A percentile compares a stretch with the other conserved stretches of the same genome.
phyloP scores from a whole-genome alignment of 140 eudicot genomes.

The Oenanthe javanica region DNA sequence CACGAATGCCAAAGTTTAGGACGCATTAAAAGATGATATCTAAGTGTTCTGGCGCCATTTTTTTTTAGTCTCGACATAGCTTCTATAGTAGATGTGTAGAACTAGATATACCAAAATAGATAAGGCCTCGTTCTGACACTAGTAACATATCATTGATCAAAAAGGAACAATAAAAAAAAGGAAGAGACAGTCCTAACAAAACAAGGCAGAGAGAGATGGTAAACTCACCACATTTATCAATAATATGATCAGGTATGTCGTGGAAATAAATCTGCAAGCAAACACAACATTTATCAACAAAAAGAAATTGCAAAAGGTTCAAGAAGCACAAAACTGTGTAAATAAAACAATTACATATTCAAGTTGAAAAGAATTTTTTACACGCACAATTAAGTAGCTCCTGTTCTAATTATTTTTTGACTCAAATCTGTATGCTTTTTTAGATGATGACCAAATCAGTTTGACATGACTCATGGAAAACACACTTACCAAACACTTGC shows the following conservation, averaged over 20 bases:
- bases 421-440: neutral
- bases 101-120: neutral
- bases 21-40: neutral
- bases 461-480: neutral
- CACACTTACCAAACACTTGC: neutral
- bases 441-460: neutral
- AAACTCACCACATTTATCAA: constrained; percentile 72
- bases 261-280: constrained; percentile 71
- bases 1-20: neutral
- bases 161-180: neutral
- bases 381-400: neutral
- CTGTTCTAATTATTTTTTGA: neutral
- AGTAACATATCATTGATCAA: no score
- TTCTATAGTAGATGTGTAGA: neutral
- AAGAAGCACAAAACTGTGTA: neutral
- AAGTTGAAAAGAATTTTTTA: neutral
- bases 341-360: neutral
- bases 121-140: neutral
- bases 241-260: constrained; percentile 59
- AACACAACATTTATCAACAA: neutral
- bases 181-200: neutral
- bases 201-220: neutral
- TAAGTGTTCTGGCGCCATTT: neutral
- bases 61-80: neutral
- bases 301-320: neutral